These are phyloP conservation scores for Phytopythium cucurbitacearum DNA, from an alignment of 352 stramenopile genomes.

Conservation along the genomic window DNA sequence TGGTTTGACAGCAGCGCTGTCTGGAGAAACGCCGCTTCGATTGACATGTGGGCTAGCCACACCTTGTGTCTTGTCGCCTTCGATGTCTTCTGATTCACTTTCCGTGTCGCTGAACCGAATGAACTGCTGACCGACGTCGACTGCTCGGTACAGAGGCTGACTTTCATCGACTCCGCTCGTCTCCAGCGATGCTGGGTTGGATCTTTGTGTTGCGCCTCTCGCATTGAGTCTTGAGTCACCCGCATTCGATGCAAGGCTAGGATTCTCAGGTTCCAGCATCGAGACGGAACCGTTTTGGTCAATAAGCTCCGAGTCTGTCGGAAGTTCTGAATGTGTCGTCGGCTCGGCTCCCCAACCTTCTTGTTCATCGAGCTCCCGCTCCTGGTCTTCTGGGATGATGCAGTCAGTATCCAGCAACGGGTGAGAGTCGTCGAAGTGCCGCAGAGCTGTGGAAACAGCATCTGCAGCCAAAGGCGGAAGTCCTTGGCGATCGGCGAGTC, in stretches of 20 bases:
- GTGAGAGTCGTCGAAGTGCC: conserved; percentile 32
- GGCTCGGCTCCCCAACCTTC: conserved; percentile 37
- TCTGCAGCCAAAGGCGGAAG: conserved; percentile 10
- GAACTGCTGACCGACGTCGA: too few relatives aligned
- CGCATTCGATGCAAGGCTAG: background rate
- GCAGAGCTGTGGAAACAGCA: background rate
- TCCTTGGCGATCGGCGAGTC: conserved; percentile 44
- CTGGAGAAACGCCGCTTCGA: background rate
- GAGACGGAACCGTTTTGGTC: conserved; percentile 46
- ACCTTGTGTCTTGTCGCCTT: conserved; percentile 4
- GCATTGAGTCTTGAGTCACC: background rate
- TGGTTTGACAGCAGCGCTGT: background rate
- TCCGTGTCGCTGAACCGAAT: conserved; percentile 34
- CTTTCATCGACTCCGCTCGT: too few relatives aligned
- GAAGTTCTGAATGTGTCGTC: conserved; percentile 6
- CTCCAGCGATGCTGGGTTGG: too few relatives aligned
- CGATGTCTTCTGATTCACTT: conserved; percentile 24
- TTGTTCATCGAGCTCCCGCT: conserved; percentile 43
- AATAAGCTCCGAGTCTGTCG: conserved; percentile 69
- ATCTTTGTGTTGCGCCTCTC: too few relatives aligned
- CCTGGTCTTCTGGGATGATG: conserved; percentile 59
- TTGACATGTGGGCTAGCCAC: background rate
- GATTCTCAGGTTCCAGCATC: conserved; percentile 21
- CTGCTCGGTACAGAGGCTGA: too few relatives aligned
- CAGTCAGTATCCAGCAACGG: conserved; percentile 54